Conservation (phyloP, 352 stramenopile species). For the Phytophthora tentaculata region DNA sequence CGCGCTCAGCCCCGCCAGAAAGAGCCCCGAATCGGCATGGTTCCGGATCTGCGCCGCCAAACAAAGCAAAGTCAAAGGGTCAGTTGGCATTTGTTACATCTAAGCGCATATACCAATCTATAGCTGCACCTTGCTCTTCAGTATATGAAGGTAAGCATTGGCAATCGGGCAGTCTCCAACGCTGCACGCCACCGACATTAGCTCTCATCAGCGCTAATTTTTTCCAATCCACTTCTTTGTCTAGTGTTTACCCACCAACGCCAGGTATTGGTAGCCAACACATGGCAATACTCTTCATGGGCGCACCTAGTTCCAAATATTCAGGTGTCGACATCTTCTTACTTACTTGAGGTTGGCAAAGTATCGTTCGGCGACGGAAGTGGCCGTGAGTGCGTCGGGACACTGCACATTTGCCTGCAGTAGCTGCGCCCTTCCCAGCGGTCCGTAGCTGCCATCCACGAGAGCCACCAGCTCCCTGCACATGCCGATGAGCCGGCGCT, state of each 20-base stretch:
- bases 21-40: slow-evolving; percentile 53
- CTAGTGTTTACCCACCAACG: neutral
- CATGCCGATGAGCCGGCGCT: slow-evolving; percentile 38
- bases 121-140: slow-evolving; percentile 51
- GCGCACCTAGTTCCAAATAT: slow-evolving; percentile 23
- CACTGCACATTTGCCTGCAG: slow-evolving; percentile 58
- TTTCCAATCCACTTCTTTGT: neutral
- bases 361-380: slow-evolving; percentile 45
- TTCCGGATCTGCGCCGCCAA: slow-evolving; percentile 37
- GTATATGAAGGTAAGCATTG: slow-evolving; percentile 64
- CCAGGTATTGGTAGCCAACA: neutral
- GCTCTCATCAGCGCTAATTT: neutral
- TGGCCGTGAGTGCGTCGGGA: slow-evolving; percentile 55
- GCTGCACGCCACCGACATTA: slow-evolving; percentile 19
- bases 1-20: slow-evolving; percentile 36
- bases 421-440: slow-evolving; percentile 44
- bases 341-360: slow-evolving; percentile 48
- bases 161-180: slow-evolving; percentile 55
- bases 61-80: slow-evolving; percentile 6
- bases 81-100: neutral
- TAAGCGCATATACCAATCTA: neutral
- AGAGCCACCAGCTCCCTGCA: slow-evolving; percentile 38
- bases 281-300: slow-evolving; percentile 12
- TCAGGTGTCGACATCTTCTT: neutral
- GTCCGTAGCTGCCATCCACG: slow-evolving; percentile 52